Percentiles rank a stretch among this genome's conserved stretches.
Conservation (phyloP, 2,329 filamentous ascomycete species). For the Trichoderma atroviride region DNA sequence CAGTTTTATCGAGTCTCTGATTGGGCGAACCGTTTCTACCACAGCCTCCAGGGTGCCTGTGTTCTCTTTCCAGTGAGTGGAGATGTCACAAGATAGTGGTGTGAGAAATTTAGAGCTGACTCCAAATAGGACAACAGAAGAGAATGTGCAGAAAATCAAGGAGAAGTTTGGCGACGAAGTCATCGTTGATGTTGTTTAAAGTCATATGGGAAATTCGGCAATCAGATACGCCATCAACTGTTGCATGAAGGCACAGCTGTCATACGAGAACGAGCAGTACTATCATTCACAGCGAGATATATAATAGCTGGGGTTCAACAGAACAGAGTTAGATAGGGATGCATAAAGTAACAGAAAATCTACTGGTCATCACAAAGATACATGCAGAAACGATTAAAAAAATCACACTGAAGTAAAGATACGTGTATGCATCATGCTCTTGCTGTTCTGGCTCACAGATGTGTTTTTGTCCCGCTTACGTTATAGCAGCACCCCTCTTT, state of each 20-base stretch:
- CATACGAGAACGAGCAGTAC: background rate
- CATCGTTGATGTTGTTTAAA: background rate
- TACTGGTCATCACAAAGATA: background rate
- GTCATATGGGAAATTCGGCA: background rate
- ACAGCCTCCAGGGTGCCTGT: conserved; percentile 7
- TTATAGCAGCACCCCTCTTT: background rate
- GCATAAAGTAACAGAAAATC: conserved; percentile 1
- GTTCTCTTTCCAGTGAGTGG: conserved; percentile 4
- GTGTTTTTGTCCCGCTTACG: background rate
- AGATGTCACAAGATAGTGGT: no score
- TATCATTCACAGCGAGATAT: background rate
- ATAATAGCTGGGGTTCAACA: background rate
- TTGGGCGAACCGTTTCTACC: background rate
- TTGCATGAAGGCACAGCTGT: background rate
- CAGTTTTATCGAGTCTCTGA: background rate
- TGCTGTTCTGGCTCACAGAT: background rate
- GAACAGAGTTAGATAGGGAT: background rate
- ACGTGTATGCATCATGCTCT: background rate
- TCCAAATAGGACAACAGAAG: background rate
- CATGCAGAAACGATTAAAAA: background rate
- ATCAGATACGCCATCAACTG: background rate
- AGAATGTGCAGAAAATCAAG: conserved; percentile 2
- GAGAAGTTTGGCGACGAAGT: background rate
- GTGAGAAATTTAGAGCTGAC: background rate
- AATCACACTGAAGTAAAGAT: background rate